These are phyloP conservation scores for Colletotrichum echinochloae DNA, from an alignment of 2,329 filamentous ascomycete genomes.

Conservation along the genomic window DNA sequence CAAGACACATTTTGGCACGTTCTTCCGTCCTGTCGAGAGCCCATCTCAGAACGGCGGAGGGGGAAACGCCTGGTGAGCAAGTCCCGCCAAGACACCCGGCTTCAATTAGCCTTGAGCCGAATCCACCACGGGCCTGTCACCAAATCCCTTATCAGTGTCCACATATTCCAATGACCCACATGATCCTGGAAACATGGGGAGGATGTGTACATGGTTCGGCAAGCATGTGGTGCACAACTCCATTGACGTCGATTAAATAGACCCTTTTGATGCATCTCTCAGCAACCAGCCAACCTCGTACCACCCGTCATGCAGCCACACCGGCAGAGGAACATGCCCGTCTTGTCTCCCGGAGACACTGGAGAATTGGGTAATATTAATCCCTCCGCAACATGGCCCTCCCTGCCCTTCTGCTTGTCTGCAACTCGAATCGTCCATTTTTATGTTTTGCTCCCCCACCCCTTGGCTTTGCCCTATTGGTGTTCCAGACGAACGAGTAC, in stretches of 20 bases:
- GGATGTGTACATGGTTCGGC: background rate
- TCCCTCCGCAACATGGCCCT: conserved; percentile 7
- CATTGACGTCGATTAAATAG: background rate
- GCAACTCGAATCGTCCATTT: conserved; percentile 21
- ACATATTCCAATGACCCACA: conserved; percentile 31
- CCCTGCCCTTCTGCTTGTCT: background rate
- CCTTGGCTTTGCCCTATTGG: conserved; percentile 30
- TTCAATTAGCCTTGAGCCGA: conserved; percentile 33
- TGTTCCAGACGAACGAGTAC: conserved; percentile 18
- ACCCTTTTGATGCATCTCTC: conserved; percentile 28
- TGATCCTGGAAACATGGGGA: conserved; percentile 9
- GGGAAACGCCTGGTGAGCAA: conserved; percentile 10
- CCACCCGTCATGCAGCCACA: conserved; percentile 27
- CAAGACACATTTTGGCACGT: conserved; percentile 26
- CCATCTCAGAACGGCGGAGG: conserved; percentile 5
- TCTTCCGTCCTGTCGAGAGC: background rate
- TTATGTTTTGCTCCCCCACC: conserved; percentile 25
- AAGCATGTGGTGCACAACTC: conserved; percentile 30
- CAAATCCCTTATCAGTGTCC: conserved; percentile 40
- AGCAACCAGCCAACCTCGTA: conserved; percentile 16
- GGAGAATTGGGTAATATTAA: conserved; percentile 8
- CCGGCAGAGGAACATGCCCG: conserved; percentile 15
- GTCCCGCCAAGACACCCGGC: conserved; percentile 24
- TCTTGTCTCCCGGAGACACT: conserved; percentile 23
- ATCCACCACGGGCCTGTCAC: conserved; percentile 18